Evolutionary conservation across 1,284 basidiomycete genomes (phyloP).

Genomic region (Heimioporus retisporus): DNA sequence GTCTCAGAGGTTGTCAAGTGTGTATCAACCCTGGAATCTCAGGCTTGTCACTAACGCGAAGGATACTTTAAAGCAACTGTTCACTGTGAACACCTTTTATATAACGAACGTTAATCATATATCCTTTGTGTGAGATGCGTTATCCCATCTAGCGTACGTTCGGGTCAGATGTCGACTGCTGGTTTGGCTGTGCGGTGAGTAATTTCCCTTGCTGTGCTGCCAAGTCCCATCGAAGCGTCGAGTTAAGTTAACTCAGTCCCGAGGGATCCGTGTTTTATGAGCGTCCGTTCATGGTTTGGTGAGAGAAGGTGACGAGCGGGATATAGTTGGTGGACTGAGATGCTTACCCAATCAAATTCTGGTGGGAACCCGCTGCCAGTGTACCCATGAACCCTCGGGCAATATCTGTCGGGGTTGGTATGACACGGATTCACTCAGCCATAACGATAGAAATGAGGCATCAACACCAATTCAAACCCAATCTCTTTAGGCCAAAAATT

Average conservation of each 20-base stretch:
- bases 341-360: neutral
- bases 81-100: neutral
- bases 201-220: too few species aligned
- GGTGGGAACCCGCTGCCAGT: neutral
- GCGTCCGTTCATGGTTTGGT: too few species aligned
- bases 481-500: neutral
- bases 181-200: too few species aligned
- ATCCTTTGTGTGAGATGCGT: neutral
- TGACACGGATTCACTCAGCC: too few species aligned
- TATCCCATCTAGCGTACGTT: neutral
- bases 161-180: neutral
- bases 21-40: constrained; percentile 18
- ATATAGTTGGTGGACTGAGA: too few species aligned
- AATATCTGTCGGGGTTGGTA: too few species aligned
- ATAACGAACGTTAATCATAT: neutral
- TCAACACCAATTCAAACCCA: neutral
- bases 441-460: too few species aligned
- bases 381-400: too few species aligned
- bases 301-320: too few species aligned
- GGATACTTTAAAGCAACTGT: neutral
- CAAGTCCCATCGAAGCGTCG: too few species aligned
- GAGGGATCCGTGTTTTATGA: too few species aligned
- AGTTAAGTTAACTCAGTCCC: too few species aligned
- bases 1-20: constrained; percentile 5
- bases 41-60: constrained; percentile 25